Evolutionary conservation across 2,329 filamentous ascomycete species (phyloP), one percentile per base, ranked within the genome.

Genomic region (Arthrobotrys entomopaga): DNA sequence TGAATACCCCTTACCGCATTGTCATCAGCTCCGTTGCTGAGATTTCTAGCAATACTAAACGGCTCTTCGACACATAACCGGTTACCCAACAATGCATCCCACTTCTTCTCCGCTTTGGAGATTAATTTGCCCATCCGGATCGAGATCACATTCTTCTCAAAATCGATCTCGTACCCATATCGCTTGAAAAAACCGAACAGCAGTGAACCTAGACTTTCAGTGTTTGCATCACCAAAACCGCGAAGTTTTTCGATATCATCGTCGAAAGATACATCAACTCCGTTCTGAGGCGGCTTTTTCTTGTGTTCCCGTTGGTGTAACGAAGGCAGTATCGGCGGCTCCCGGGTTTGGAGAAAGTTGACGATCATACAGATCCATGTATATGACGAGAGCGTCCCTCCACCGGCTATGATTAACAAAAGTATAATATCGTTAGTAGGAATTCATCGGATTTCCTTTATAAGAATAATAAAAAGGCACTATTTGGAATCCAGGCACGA

Each of bases 351-450:
- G 24, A 99, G 86, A 80, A 98, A 99, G 78, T 93, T 96, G 80
- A 99, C 90, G 77, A 98, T 96, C 85, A 99, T 88, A 82, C 95
- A 99, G 80, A 98, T 98, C 95, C 95, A 99, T 20, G 95, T 97
- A 81, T 99, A 99, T 16, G 95, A 99, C 82, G 94, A 98, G 73
- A 99, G 85, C 5, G 95, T 99, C 67, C 92, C 93, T 76, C 95
- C 93, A 80, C 93, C 92, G 70, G 91, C 95, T 96, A 80, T 38
- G 50, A 26, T 26, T 16, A 65, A 46, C 34, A 49, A 75, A 80
- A 64, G 80, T 56, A 10, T 16, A 19, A 38, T 52, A 50, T 56
- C 40, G 48, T 67, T 52, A 67, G 56, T 34, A n/a, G 20, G 42
- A 16, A 20, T 34, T 34, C 6, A 34, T 16, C 46, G 26, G 16